Base-by-base conservation (phyloP, 441 rosid genomes). In the Pelargonium australe region DNA sequence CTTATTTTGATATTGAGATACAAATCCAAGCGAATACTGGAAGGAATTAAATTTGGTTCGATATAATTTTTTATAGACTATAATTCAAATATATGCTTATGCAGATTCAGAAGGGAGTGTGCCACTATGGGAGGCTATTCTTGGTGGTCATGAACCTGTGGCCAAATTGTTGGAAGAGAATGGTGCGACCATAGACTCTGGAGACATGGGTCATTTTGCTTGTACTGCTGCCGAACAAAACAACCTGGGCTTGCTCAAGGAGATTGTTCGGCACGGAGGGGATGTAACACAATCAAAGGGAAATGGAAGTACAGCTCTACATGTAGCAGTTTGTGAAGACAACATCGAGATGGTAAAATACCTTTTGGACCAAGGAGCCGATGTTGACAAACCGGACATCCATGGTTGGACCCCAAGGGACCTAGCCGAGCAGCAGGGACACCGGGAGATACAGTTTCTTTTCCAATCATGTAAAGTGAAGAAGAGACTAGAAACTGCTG, bases 91-190 rank as follows among this genome's bases (percentile, higher is more conserved):
- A 5, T 87, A 89, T 47, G 88, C 13, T 7, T 25, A 7, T 58
- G 9, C 90, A 92, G 99, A 95, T 75, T 79, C 87, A 1, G 96
- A 95, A 82, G 96, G 96, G 23, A 89, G 58, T 65, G 84, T 92
- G 43, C 89, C 99, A 3, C 69, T 95, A 31, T 95, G 97, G 98
- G 99, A 92, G 73, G 96, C 99, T 64, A 78, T 95, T 64, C 17
- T 68, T 44, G 97, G 89, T 62, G 80, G 85, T 65, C 95, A 92
- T 45, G 77, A 85, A 70, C 63, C 79, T 11, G 83, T 85, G 57
- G 68, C 78, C 37, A 79, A 85, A 73, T 81, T 86, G 71, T 84
- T 95, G 0, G 57, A 69, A 40, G 89, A 92, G 51, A 90, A 89
- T 17, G 95, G 96, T 1, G 96, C 95, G 31, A 76, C 51, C 14